phyloP scores from a whole-genome alignment of 2,329 filamentous ascomycete species.

The Penicillium capsulatum region DNA sequence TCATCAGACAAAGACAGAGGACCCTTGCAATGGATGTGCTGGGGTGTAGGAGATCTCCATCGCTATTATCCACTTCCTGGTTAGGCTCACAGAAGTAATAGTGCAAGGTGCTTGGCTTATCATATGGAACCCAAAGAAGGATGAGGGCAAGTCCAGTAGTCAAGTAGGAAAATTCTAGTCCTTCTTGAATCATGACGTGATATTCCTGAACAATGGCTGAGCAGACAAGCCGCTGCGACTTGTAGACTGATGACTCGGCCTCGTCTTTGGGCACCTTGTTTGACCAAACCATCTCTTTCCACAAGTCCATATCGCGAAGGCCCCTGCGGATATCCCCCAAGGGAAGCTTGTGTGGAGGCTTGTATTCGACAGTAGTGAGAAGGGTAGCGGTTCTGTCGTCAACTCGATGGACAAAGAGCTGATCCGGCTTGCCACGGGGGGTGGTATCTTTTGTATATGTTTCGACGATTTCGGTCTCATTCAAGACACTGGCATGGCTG shows the following conservation, averaged over 20 bases:
- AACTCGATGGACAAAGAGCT: background rate
- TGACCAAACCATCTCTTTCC: background rate
- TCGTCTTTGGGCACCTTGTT: background rate
- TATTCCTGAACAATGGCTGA: background rate
- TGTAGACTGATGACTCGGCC: background rate
- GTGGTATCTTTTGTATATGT: background rate
- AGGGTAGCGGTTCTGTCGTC: background rate
- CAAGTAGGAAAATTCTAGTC: background rate
- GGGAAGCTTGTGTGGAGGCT: background rate
- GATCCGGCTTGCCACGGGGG: background rate
- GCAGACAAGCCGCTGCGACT: background rate
- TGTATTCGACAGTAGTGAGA: background rate
- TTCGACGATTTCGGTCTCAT: background rate
- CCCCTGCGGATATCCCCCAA: background rate
- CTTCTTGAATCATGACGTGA: background rate
- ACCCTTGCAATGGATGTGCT: background rate
- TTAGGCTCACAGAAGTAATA: background rate
- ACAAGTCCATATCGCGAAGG: background rate
- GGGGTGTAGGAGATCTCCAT: background rate
- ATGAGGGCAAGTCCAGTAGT: background rate
- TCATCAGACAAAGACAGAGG: conserved; percentile 3
- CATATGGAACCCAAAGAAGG: background rate
- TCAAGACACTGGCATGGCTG: background rate
- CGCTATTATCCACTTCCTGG: background rate
- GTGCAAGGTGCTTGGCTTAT: background rate